Percentiles rank a stretch among this genome's conserved stretches.
phyloP scores from a whole-genome alignment of 1,139 yeast species.

The Ogataea hybrid region DNA sequence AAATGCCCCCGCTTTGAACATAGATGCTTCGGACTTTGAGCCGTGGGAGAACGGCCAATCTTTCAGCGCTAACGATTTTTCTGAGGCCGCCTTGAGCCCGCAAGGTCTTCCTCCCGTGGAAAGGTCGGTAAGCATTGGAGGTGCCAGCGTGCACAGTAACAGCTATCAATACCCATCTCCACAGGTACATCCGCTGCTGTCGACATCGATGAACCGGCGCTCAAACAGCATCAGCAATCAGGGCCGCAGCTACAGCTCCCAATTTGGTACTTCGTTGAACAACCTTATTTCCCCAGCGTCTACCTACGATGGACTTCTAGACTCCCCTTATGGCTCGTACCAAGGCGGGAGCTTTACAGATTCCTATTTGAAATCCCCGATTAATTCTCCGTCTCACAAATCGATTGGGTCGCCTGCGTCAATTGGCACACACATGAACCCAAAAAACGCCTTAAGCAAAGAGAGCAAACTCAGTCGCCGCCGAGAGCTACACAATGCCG shows the following conservation, averaged over 20 bases:
- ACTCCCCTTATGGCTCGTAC: slow-evolving; percentile 36
- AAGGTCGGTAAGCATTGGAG: slow-evolving; percentile 13
- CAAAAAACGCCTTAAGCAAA: slow-evolving; percentile 52
- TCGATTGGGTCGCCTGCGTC: slow-evolving; percentile 31
- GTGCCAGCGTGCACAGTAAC: slow-evolving; percentile 10
- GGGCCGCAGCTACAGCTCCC: slow-evolving; percentile 29
- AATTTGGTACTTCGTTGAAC: slow-evolving; percentile 30
- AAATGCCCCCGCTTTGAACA: slow-evolving; percentile 14
- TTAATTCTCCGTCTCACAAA: slow-evolving; percentile 34
- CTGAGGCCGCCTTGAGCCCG: slow-evolving; percentile 14
- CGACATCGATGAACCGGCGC: slow-evolving; percentile 17
- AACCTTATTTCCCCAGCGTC: slow-evolving; percentile 32
- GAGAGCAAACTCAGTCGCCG: slow-evolving; percentile 70
- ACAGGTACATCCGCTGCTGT: slow-evolving; percentile 18
- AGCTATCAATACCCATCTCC: slow-evolving; percentile 30
- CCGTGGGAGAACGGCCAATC: slow-evolving; percentile 1
- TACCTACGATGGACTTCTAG: slow-evolving; percentile 32
- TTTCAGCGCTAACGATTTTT: slow-evolving; percentile 11
- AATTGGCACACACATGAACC: slow-evolving; percentile 33
- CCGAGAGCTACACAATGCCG: slow-evolving; percentile 79
- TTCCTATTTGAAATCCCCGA: slow-evolving; percentile 33
- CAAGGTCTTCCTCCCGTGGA: slow-evolving; percentile 13
- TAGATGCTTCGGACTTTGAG: slow-evolving; percentile 16
- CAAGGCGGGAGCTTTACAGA: slow-evolving; percentile 28
- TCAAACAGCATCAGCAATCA: slow-evolving; percentile 21